Evolutionary conservation across 208 protist genomes (phyloP).

Genomic region (Trichomonas vaginalis): DNA sequence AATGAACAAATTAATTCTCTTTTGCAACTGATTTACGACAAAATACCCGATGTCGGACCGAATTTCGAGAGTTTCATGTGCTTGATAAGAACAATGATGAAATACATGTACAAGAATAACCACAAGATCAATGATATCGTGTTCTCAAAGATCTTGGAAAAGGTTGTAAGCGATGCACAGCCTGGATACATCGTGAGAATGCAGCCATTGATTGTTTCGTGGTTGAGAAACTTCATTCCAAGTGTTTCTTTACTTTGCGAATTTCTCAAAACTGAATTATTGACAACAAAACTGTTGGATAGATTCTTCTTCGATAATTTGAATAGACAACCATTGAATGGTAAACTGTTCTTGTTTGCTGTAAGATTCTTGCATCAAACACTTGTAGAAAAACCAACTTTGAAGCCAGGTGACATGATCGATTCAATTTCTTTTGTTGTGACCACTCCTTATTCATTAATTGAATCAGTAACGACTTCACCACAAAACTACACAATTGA

Average conservation of each 20-base stretch:
- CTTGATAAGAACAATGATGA: background rate
- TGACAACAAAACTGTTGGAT: background rate
- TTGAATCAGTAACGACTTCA: background rate
- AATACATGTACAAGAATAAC: background rate
- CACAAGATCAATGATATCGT: background rate
- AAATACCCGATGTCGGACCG: background rate
- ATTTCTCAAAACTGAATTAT: background rate
- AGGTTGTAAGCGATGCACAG: background rate
- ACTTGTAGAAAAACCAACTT: background rate
- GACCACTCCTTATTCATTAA: background rate
- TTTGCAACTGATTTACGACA: background rate
- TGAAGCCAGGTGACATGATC: background rate
- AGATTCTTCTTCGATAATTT: background rate
- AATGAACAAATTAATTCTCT: background rate
- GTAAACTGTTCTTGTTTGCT: background rate
- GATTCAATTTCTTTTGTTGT: background rate
- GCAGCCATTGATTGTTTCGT: background rate
- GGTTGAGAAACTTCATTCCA: background rate
- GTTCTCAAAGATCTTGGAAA: background rate
- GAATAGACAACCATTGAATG: background rate
- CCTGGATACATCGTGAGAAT: background rate
- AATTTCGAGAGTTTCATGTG: background rate
- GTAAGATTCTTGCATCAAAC: background rate
- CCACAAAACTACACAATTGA: background rate
- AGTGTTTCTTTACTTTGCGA: background rate